Base-by-base conservation (phyloP, 371 early-diverging fungal genomes). In the Apophysomyces elegans region DNA sequence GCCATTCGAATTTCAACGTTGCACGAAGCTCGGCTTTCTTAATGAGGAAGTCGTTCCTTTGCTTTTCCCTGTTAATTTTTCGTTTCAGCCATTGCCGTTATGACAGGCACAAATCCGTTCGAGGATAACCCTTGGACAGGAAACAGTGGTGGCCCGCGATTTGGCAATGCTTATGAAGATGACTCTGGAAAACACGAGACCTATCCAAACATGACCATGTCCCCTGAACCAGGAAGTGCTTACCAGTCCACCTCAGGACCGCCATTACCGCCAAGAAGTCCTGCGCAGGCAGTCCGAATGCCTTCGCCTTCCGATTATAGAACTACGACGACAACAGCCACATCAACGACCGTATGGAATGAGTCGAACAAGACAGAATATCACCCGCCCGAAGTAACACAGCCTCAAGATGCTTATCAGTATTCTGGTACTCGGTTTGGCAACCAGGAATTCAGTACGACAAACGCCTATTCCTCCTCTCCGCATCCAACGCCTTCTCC, bases 291-390 rank as follows among this genome's bases (percentile, higher is more conserved):
- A 13, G 21, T 21, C 21, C 67, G 70, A 43, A 74, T 74, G 74
- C 74, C 81, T 14, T 78, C 79, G 6, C 81, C 81, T 8, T 73
- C 80, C 5, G 66, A 77, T 14, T 77, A 77, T 59, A 56, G 69
- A 50, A 50, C 54, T 21, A 21, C 54, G 7, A 50, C 1, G 16
- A 50, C 57, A 64, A 62, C 64, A n/a, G 61, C 26, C 7, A 50
- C 68, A 2, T 69, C 57, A 64, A 62, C 64, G 12, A 64, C 26
- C 7, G 21, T 63, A 2, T 69, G 69, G 69, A 64, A 37, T n/a
- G 72, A 72, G 56, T 62, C 62, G n/a, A 72, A 67, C 64, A 71
- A 71, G 43, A 65, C 59, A 18, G 66, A 70, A 50, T 4, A 50
- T 26, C 21, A 50, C 7, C 9, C 21, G 5, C 43, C 43, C 54